phyloP scores from a whole-genome alignment of 73 alveolate genomes.

The Paramecium sonneborni region DNA sequence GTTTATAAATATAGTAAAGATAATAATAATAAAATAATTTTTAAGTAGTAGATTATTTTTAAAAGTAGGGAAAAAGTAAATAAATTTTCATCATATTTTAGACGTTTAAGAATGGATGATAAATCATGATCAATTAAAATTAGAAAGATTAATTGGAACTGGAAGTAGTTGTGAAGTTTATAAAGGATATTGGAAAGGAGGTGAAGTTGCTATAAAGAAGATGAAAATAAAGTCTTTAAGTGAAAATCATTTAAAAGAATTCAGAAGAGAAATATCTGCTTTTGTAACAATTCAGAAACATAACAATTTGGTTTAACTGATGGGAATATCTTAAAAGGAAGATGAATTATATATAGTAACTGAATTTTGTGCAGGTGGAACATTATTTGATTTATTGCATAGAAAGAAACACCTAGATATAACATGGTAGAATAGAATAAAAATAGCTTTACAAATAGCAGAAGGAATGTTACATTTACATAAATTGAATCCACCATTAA shows the following conservation, averaged over 20 bases:
- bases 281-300: conserved; percentile 79
- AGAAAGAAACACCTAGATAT: conserved; percentile 75
- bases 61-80: neutral
- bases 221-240: conserved; percentile 73
- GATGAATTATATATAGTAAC: conserved; percentile 84
- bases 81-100: conserved; percentile 12
- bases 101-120: conserved; percentile 55
- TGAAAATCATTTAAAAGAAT: conserved; percentile 84
- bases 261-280: conserved; percentile 90
- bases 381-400: conserved; percentile 90
- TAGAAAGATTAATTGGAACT: conserved; percentile 60
- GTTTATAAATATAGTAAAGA: neutral
- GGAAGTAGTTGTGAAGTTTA: conserved; percentile 83
- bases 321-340: conserved; percentile 86
- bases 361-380: conserved; percentile 97
- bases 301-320: conserved; percentile 88
- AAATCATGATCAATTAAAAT: neutral
- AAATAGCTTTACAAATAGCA: conserved; percentile 92
- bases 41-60: conserved; percentile 16
- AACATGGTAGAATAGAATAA: conserved; percentile 87
- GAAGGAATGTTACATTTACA: conserved; percentile 96
- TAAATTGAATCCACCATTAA: conserved; percentile 83
- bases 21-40: neutral
- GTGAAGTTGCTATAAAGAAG: conserved; percentile 95
- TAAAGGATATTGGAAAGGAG: conserved; percentile 89